Base-by-base conservation (phyloP, 768 basidiomycete species). In the Hericium coralloides region DNA sequence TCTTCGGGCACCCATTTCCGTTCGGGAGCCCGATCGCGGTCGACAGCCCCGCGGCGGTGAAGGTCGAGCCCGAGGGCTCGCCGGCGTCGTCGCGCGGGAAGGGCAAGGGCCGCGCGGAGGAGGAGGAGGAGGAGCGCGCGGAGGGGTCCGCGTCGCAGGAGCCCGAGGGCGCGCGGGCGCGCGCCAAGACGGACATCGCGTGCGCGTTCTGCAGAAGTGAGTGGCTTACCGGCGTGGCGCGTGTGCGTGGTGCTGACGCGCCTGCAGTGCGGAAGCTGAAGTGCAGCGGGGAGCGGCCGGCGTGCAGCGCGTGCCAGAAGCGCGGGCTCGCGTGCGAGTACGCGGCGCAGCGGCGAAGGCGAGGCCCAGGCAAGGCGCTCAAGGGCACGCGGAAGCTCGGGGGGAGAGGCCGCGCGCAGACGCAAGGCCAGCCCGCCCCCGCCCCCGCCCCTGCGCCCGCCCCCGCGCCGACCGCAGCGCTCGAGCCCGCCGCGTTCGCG, bases 161-260 rank as follows among this genome's bases (percentile, higher is more conserved):
- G 53, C 45, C 20, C 20, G 52, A 31, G 14, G 49, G 50, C 50
- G 22, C 20, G 38, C 38, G 49, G 49, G 47, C 38, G 58, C 53
- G 48, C 37, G 55, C 58, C 62, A 86, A 85, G 72, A 80, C 79
- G 37, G 72, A 73, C 22, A 76, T 89, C 38, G 88, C 88, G 57
- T 91, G 88, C 72, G 75, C 86, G 69, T 89, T 89, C 68, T 91
- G 88, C 73, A 77, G 88, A 78, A 78, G 88, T 84, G 62, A 73
- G 78, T 65, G 23, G n/a, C n/a, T n/a, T n/a, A n/a, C n/a, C n/a
- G n/a, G 57, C 47, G 53, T 20, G 22, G 17, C 52, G 53, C 58
- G 54, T 58, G 48, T 47, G 49, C 48, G 39, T 36, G 38, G 43
- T 55, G 38, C 52, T 59, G 50, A 59, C 55, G 52, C 55, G 37